Conservation (phyloP, 352 stramenopile genomes). For the Globisporangium radiosum region DNA sequence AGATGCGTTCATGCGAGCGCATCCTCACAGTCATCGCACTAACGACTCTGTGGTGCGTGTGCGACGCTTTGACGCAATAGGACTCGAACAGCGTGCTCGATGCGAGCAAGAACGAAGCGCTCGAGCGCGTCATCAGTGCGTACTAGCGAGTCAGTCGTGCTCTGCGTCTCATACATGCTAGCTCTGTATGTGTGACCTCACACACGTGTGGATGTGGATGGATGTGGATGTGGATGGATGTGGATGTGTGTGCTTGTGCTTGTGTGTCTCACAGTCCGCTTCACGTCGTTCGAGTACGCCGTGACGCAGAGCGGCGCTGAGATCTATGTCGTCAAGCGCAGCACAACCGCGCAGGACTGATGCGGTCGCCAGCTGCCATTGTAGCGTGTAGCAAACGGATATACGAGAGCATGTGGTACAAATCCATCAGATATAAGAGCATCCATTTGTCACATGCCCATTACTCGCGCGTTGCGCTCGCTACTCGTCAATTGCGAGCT, state of each 20-base stretch:
- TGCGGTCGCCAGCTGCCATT: too few species aligned
- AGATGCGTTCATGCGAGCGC: too few species aligned
- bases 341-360: constrained; percentile 11
- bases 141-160: background rate
- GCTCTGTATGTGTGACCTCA: background rate
- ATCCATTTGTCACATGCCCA: too few species aligned
- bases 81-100: constrained; percentile 58
- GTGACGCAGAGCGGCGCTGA: constrained; percentile 58
- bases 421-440: too few species aligned
- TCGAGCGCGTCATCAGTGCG: constrained; percentile 59
- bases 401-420: too few species aligned
- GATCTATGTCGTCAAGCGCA: constrained; percentile 75
- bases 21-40: background rate
- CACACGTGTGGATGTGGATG: background rate
- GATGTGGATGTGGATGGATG: background rate
- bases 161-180: background rate
- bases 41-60: background rate
- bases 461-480: too few species aligned
- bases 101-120: constrained; percentile 40
- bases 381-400: too few species aligned
- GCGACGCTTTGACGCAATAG: constrained; percentile 7
- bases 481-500: constrained; percentile 53
- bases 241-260: background rate
- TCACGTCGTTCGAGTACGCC: constrained; percentile 56
- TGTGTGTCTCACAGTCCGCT: constrained; percentile 36